Evolutionary conservation across 176 grass and related monocot species (phyloP).

Genomic region (Triticum urartu): DNA sequence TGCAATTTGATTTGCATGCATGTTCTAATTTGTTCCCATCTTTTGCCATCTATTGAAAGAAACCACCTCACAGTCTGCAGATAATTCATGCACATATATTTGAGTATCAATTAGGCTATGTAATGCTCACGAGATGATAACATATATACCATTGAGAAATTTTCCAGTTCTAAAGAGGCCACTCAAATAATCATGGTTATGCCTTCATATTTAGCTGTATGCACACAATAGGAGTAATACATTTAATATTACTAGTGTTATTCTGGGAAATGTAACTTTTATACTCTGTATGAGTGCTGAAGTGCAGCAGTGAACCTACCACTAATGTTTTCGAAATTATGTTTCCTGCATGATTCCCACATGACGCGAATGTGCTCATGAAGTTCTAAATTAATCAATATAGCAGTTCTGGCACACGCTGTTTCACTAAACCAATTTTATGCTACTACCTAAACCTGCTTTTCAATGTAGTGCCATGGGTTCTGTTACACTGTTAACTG

Average conservation of each 20-base stretch:
- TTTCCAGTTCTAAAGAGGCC: too few species aligned
- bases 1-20: neutral
- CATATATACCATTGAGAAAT: neutral
- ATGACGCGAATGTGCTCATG: neutral
- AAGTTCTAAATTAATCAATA: conserved; percentile 17
- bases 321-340: neutral
- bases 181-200: neutral
- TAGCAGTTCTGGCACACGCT: neutral
- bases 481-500: conserved; percentile 80
- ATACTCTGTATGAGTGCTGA: conserved; percentile 12
- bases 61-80: neutral
- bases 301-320: neutral
- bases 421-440: conserved; percentile 10
- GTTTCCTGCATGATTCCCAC: conserved; percentile 11
- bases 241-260: neutral
- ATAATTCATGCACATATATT: neutral
- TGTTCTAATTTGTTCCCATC: neutral
- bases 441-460: conserved; percentile 11
- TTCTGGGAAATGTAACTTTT: neutral
- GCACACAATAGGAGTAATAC: neutral
- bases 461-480: conserved; percentile 84
- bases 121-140: neutral
- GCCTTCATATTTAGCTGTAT: neutral
- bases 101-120: conserved; percentile 14
- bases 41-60: conserved; percentile 6